Evolutionary conservation across 2,329 filamentous ascomycete species (phyloP), one percentile per base, ranked within the genome.

Genomic region (Penicillium sp.): DNA sequence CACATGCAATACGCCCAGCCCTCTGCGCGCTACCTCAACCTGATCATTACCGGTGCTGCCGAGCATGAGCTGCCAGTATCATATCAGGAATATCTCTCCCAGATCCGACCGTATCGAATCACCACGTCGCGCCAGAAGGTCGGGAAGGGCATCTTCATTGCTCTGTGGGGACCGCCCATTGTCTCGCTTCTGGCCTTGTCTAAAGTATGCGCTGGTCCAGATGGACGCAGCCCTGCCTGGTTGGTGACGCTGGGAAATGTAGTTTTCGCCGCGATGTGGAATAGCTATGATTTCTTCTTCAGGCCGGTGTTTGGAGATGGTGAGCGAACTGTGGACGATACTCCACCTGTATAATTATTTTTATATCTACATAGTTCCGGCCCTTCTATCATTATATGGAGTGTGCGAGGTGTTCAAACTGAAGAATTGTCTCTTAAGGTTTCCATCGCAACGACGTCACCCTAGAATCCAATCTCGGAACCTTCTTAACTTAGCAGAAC

Each of bases 261-360:
- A 1, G 10, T 86, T 1, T 82, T 86, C 50, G 76, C 71, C 1
- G 65, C 75, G 0, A 69, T 83, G 58, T 91, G 87, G 87, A 62
- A 58, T 40, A 78, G 71, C 41, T 89, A 90, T 70, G 86, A 89
- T 70, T 52, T 44, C 0, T 64, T 81, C 15, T 85, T 86, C 57
- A 84, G 82, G 67, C 73, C 70, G 0, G 35, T 85, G 0, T 96
- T 95, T 75, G 92, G 92, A 0, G 88, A 97, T 64, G 93, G 93
- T 0, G 92, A 97, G 76, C 81, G 81, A 59, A 83, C 80, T 1
- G 63, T 76, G 18, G 60, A 58, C 32, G 55, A 64, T 56, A 56
- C 47, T 15, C 41, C 32, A 18, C 27, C 50, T 25, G 43, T 38
- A 42, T 37, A 32, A 15, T 39, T 15, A 25, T 25, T 23, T 32